Evolutionary conservation across 805 yeast species (phyloP), one percentile per base, ranked within the genome.

Genomic region (Suhomyces sp.): DNA sequence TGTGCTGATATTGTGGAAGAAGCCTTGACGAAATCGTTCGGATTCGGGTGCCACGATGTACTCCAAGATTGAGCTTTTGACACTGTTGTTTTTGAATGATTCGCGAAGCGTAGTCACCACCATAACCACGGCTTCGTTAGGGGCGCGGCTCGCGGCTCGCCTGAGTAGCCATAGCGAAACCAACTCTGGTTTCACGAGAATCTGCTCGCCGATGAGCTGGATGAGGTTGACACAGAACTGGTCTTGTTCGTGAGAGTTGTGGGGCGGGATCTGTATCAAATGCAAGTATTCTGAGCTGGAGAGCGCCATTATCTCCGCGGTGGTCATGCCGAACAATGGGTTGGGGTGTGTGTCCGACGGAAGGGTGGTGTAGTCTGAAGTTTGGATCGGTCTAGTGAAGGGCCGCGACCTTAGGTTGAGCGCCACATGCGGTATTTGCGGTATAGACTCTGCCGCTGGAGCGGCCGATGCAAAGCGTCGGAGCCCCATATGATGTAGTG

Each of bases 301-400:
- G 27, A 75, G 62, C 2, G 33, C 29, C n/a, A 62, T 31, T 1
- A 74, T 49, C 43, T 71, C 66, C 1, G 56, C 58, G 43, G 65
- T 64, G 13, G 58, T 37, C 65, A 70, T 63, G 13, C 58, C 48
- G 48, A 60, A 66, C 33, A 74, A 61, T 3, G 79, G 77, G 45
- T 73, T 72, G 5, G 73, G 72, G 51, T 60, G 62, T 5, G 64
- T 53, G 44, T 65, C 63, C 19, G 43, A 35, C 5, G 64, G 62
- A 19, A 65, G 41, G 6, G 44, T 49, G 40, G 48, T 37, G 31
- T 47, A 52, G 52, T 48, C 53, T 9, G 21, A 27, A 13, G 19
- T 10, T 12, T 15, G 20, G 41, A 21, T 29, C 8, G 43, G 22
- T 15, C 52, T 49, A 8, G 61, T 50, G 44, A 62, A 62, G n/a